These are phyloP conservation scores for Fusarium musae DNA, from an alignment of 2,329 filamentous ascomycete genomes.

Conservation along the genomic window DNA sequence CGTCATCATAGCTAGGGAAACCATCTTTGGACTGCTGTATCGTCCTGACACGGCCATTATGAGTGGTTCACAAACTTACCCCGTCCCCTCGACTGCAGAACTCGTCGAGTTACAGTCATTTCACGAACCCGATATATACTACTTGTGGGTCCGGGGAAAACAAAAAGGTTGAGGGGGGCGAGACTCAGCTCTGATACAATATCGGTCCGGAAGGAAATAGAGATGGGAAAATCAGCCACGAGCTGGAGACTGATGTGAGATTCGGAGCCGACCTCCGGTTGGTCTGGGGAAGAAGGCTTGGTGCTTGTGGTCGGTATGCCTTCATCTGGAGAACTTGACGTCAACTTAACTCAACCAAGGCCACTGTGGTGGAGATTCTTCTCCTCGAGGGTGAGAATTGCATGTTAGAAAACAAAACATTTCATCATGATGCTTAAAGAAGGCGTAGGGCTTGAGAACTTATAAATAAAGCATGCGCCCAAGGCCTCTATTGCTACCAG, in stretches of 20 bases:
- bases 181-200: not conserved
- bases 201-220: not conserved
- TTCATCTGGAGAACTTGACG: slow-evolving; percentile 27
- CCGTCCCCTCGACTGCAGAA: not conserved
- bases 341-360: slow-evolving; percentile 20
- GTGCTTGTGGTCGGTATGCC: slow-evolving; percentile 5
- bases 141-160: slow-evolving; percentile 7
- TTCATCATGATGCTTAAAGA: slow-evolving; percentile 6
- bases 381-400: not conserved
- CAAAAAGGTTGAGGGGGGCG: slow-evolving; percentile 3
- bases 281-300: slow-evolving; percentile 6
- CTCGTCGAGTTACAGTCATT: not conserved
- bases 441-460: not conserved
- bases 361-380: slow-evolving; percentile 2
- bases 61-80: not conserved
- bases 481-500: not conserved
- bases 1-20: not conserved
- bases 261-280: slow-evolving; percentile 27
- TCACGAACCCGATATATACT: not conserved
- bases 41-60: not conserved
- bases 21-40: not conserved
- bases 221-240: not conserved
- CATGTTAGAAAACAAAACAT: not conserved
- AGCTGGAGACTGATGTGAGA: not conserved
- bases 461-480: slow-evolving; percentile 10